Evolutionary conservation across 2,329 filamentous ascomycete genomes (phyloP).

Genomic region (Cladosporium sp.): DNA sequence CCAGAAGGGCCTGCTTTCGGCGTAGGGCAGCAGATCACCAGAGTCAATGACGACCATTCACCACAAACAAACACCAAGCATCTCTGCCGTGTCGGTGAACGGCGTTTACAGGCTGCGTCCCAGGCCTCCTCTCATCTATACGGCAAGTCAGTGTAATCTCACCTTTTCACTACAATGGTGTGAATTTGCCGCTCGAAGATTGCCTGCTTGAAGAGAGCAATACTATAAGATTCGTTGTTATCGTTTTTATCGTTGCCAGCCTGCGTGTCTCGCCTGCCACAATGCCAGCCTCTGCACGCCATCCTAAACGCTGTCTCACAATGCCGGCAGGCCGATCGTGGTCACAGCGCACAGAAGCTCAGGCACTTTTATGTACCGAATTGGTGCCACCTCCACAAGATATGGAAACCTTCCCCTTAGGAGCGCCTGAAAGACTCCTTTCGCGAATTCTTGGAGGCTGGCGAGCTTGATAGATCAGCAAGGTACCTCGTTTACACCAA

Average conservation of each 20-base stretch:
- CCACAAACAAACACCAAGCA: neutral
- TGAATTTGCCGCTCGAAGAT: neutral
- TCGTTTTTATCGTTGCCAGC: constrained; percentile 5
- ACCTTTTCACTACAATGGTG: neutral
- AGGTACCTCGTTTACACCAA: neutral
- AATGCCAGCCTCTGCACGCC: constrained; percentile 5
- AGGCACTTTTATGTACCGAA: neutral
- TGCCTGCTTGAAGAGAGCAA: neutral
- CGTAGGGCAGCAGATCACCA: neutral
- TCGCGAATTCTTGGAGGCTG: neutral
- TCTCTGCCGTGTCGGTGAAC: neutral
- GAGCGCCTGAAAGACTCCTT: neutral
- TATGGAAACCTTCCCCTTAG: neutral
- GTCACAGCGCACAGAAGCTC: constrained; percentile 1
- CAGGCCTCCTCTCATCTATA: neutral
- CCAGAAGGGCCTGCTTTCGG: neutral
- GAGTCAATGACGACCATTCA: constrained; percentile 14
- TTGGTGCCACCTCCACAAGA: constrained; percentile 1
- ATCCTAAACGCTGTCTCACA: constrained; percentile 7
- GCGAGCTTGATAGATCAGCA: neutral
- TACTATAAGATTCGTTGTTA: neutral
- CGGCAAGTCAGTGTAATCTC: neutral
- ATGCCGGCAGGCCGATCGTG: neutral
- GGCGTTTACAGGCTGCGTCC: neutral
- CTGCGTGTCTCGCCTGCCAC: neutral